Percentiles rank a stretch among this genome's conserved stretches.
phyloP scores from a whole-genome alignment of 441 rosid species.

The Manihot esculenta region DNA sequence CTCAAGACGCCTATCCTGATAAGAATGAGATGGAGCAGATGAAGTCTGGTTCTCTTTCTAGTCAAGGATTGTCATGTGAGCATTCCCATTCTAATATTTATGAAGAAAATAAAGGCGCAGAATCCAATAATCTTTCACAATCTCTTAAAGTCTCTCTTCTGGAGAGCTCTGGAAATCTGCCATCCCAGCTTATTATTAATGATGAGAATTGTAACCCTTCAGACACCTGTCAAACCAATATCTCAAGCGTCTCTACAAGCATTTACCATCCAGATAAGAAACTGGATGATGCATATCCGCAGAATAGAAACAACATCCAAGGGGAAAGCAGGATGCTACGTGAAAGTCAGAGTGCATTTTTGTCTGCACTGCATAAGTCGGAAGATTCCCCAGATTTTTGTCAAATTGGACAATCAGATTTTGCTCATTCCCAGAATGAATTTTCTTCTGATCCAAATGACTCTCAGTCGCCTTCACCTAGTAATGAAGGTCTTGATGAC shows the following conservation, averaged over 20 bases:
- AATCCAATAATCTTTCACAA: conserved; percentile 21
- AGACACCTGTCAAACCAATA: conserved; percentile 21
- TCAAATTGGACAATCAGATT: conserved; percentile 23
- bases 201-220: conserved; percentile 26
- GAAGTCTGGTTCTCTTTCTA: conserved; percentile 27
- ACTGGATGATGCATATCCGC: conserved; percentile 35
- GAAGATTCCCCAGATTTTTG: conserved; percentile 26
- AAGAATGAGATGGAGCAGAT: conserved; percentile 16
- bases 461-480: conserved; percentile 18
- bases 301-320: conserved; percentile 32
- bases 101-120: conserved; percentile 25
- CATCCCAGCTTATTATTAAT: conserved; percentile 24
- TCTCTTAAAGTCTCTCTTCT: conserved; percentile 28
- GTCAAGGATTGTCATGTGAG: conserved; percentile 25
- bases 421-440: conserved; percentile 24
- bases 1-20: conserved; percentile 19
- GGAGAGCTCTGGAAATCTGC: conserved; percentile 21
- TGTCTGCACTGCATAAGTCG: conserved; percentile 46
- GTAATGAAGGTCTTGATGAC: conserved; percentile 30
- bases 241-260: conserved; percentile 30
- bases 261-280: conserved; percentile 36
- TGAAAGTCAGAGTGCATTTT: conserved; percentile 53
- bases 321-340: conserved; percentile 31
- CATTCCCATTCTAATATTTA: conserved; percentile 21
- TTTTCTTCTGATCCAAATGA: conserved; percentile 22